Evolutionary conservation across 1,284 basidiomycete species (phyloP).

Genomic region (Salmacisia buchloeana): DNA sequence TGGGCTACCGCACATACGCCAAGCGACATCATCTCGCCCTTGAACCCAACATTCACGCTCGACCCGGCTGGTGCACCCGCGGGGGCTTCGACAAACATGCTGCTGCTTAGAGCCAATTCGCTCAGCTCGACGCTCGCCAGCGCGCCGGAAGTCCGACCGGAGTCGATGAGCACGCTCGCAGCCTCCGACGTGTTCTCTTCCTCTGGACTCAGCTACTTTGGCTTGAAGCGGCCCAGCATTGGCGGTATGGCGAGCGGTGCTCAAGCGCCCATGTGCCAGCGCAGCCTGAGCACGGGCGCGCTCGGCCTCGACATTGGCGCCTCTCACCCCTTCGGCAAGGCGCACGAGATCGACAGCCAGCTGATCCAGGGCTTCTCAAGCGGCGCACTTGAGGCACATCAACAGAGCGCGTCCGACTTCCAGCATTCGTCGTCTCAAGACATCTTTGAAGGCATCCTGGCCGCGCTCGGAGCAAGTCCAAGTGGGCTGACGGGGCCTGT

Average conservation of each 20-base stretch:
- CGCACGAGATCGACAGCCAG: slow-evolving; percentile 7
- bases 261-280: background rate
- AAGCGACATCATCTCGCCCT: background rate
- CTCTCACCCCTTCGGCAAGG: background rate
- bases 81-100: background rate
- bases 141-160: background rate
- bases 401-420: slow-evolving; percentile 5
- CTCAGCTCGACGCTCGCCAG: slow-evolving; percentile 5
- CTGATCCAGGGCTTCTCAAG: slow-evolving; percentile 3
- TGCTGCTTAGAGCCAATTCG: background rate
- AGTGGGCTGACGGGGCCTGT: background rate
- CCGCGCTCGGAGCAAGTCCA: background rate
- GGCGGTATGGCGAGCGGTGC: too few species aligned
- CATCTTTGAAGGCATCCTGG: slow-evolving; percentile 8
- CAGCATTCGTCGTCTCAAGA: background rate
- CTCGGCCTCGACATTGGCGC: background rate
- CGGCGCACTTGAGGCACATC: background rate
- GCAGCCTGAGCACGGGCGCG: slow-evolving; percentile 4
- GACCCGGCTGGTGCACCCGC: background rate
- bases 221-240: background rate
- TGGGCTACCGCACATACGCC: slow-evolving; percentile 22
- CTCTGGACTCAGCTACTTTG: background rate
- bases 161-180: background rate
- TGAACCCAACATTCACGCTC: background rate
- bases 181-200: background rate